Evolutionary conservation across 2,329 filamentous ascomycete species (phyloP), one percentile per base, ranked within the genome.

Genomic region (Stromatinia cepivora): DNA sequence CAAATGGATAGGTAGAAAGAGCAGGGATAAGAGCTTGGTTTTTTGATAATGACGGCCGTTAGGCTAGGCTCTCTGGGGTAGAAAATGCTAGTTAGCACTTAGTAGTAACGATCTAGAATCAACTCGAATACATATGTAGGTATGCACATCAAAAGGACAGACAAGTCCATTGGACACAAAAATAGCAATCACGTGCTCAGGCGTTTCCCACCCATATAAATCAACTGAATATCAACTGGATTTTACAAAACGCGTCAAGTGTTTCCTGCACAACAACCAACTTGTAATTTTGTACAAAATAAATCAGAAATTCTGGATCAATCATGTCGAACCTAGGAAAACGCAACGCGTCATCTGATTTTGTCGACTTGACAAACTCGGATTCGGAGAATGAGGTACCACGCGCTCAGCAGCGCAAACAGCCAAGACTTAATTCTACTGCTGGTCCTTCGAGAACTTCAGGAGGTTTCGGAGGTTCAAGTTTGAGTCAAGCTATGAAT

Each of bases 301-400:
- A 39, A 50, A 36, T 63, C 15, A 1, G 20, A n/a, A 11, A 45
- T 22, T 50, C 5, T 17, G 17, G 25, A 39, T n/a, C 10, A 17
- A 53, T 45, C 63, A 66, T 66, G 48, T 45, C 63, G 39, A 57
- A 31, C 11, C 3, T 66, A 22, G 70, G 70, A 57, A 84, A 84
- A 75, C 81, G 83, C 25, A 57, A 72, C 13, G 73, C 71, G 25
- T 61, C 42, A 6, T 62, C 57, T 61, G 78, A 80, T 42, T 75
- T 80, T 50, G 75, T 84, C 70, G 82, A 84, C 73, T 77, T 85
- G 20, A 82, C 81, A 13, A 79, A 76, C 34, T 81, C 81, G 56
- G 76, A 80, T 66, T 75, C 72, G 25, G 73, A 76, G 28, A 72
- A 75, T 62, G 25, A 34, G 17, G 46, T 70, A 17, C 71, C 67